Evolutionary conservation across 2,329 filamentous ascomycete genomes (phyloP), one percentile per base, ranked within the genome.

Genomic region (Neonectria hederae): DNA sequence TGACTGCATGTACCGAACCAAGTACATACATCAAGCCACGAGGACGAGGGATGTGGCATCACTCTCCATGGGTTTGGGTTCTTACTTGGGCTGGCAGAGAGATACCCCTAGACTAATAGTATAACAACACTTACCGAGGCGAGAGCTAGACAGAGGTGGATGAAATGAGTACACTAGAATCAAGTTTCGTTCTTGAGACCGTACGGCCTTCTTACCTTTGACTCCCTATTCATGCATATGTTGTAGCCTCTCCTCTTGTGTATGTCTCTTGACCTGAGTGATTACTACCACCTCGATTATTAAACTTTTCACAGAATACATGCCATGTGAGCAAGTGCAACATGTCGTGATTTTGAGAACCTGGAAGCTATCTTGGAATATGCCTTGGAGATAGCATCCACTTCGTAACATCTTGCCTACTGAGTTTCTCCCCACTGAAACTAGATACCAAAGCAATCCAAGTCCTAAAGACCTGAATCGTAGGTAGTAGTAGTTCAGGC

Each of bases 341-440:
- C 38, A 26, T 42, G 49, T 35, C 30, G 10, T 48, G n/a, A 46
- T 21, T 54, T 51, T 32, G 43, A 61, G 43, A 59, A 61, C 28
- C 49, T 64, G 35, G 19, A 48, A 63, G 60, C 56, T 65, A 68
- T 43, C 57, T 68, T 42, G 43, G 22, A 61, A 38, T 46, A 59
- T 57, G 53, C 43, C 32, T 48, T 46, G 32, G 43, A 56, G 35
- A 46, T 40, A 14, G 49, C 54, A 48, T 32, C 65, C 38, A 35
- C 30, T 45, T 65, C 45, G 22, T 5, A 35, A 22, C 45, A 51
- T 57, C 51, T 38, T 51, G 4, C 49, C n/a, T 13, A 10, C 32
- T 42, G 42, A 42, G 30, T 22, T 32, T 42, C 22, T 51, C 28
- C 22, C 24, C 48, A 51, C n/a, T 14, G n/a, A 19, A 30, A 28